A percentile compares a stretch with the other conserved stretches of the same genome.
Conservation (phyloP, 139 green algal species). For the Volvox africanus region DNA sequence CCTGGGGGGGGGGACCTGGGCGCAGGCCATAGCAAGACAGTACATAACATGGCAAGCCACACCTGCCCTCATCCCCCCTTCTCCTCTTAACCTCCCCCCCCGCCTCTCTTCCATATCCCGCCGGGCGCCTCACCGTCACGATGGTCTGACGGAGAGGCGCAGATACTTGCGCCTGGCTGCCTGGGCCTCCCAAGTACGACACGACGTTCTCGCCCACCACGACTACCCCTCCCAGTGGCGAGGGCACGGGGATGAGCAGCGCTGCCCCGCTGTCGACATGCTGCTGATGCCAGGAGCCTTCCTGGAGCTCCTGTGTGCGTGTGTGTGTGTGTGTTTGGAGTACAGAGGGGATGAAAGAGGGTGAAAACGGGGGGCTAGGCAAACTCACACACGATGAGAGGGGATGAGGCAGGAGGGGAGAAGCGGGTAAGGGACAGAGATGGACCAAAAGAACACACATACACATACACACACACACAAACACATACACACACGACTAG, state of each 20-base stretch:
- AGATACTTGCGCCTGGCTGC: conserved; percentile 27
- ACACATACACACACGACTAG: no score
- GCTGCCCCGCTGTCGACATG: conserved; percentile 85
- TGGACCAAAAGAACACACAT: no score
- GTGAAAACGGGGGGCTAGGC: background rate
- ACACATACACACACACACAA: no score
- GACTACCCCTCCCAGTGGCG: conserved; percentile 83
- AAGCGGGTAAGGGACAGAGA: background rate
- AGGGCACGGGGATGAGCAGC: conserved; percentile 89
- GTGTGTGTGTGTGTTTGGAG: background rate
- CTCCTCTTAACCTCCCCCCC: background rate
- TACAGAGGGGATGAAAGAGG: conserved; percentile 6
- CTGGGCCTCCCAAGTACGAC: conserved; percentile 75
- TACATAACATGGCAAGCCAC: background rate
- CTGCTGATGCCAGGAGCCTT: conserved; percentile 84
- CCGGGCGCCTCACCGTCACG: conserved; percentile 40
- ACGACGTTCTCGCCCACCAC: conserved; percentile 90
- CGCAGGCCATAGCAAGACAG: no score
- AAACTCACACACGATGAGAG: background rate
- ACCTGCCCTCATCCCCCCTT: background rate
- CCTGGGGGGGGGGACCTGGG: background rate
- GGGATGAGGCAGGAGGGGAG: background rate
- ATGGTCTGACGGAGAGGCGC: conserved; percentile 57
- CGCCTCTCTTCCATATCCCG: background rate
- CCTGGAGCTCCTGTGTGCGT: conserved; percentile 75